A percentile compares a stretch with the other conserved stretches of the same genome.
phyloP scores from a whole-genome alignment of 2,329 filamentous ascomycete species.

The Penicillium polonicum region DNA sequence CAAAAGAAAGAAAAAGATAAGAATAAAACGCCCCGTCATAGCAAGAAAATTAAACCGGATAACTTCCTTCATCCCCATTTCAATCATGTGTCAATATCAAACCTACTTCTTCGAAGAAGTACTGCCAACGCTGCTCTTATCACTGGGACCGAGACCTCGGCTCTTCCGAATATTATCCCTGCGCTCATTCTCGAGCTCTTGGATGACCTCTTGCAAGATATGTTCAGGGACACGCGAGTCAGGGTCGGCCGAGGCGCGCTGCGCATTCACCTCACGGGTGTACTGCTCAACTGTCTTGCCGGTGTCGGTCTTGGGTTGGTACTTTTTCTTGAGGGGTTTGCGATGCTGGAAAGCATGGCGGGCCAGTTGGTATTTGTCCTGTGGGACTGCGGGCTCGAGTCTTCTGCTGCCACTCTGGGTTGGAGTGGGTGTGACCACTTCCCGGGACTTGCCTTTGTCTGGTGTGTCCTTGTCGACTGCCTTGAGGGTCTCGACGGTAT shows the following conservation, averaged over 20 bases:
- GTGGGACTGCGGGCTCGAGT: constrained; percentile 1
- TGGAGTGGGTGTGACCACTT: background rate
- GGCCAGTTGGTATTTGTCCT: background rate
- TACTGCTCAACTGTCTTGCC: constrained; percentile 8
- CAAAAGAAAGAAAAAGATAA: background rate
- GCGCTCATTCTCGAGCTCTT: constrained; percentile 2
- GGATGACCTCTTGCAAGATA: background rate
- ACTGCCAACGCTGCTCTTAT: background rate
- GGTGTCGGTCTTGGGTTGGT: constrained; percentile 3
- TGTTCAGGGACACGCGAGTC: background rate
- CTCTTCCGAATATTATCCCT: background rate
- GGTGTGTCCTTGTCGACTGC: background rate
- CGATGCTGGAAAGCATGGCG: constrained; percentile 5
- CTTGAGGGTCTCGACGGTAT: background rate
- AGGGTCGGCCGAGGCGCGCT: background rate
- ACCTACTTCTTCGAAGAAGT: background rate
- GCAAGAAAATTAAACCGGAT: background rate
- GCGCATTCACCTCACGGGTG: constrained; percentile 1
- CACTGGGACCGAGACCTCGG: background rate
- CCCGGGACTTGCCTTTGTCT: background rate
- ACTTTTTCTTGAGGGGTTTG: constrained; percentile 5
- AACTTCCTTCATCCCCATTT: background rate
- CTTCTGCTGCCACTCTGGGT: background rate
- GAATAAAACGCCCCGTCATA: background rate
- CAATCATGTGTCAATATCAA: background rate